A percentile compares a stretch with the other conserved stretches of the same genome.
phyloP scores from a whole-genome alignment of 2,329 filamentous ascomycete species.

The Incumbomyces delicatus region DNA sequence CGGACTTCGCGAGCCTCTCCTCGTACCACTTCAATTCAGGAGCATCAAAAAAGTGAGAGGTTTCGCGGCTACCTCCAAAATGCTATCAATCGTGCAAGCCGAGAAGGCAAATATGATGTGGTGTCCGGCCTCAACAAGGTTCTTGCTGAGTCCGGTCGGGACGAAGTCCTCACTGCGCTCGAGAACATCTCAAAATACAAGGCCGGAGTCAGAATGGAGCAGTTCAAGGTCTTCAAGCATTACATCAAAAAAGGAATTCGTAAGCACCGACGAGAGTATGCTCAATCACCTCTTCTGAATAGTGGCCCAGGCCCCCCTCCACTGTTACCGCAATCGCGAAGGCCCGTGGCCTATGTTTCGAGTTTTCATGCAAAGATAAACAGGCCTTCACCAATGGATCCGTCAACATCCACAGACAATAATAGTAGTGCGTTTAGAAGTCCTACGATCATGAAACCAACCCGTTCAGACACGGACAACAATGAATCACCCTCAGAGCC shows the following conservation, averaged over 20 bases:
- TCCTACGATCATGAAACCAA: neutral
- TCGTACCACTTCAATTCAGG: slow-evolving; percentile 18
- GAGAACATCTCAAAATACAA: slow-evolving; percentile 18
- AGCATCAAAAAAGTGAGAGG: slow-evolving; percentile 19
- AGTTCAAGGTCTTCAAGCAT: slow-evolving; percentile 20
- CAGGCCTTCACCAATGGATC: neutral
- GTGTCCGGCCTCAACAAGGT: slow-evolving; percentile 15
- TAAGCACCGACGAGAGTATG: slow-evolving; percentile 7
- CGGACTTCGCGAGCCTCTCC: slow-evolving; percentile 7
- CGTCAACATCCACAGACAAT: neutral
- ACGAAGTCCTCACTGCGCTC: slow-evolving; percentile 18
- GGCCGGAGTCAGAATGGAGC: slow-evolving; percentile 12
- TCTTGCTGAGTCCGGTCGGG: slow-evolving; percentile 13
- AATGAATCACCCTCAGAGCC: neutral
- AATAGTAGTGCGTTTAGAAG: neutral
- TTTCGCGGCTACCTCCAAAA: slow-evolving; percentile 15
- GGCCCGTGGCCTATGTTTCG: slow-evolving; percentile 1
- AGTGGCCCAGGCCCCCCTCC: neutral
- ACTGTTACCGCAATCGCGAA: neutral
- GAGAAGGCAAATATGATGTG: slow-evolving; percentile 15
- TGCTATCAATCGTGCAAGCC: slow-evolving; percentile 15
- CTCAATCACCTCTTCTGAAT: neutral
- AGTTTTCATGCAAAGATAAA: slow-evolving; percentile 3
- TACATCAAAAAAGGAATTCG: slow-evolving; percentile 21
- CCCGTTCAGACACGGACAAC: neutral